A percentile compares a stretch with the other conserved stretches of the same genome.
Conservation (phyloP, 2,329 filamentous ascomycete species). For the Sarocladium brachiariae region DNA sequence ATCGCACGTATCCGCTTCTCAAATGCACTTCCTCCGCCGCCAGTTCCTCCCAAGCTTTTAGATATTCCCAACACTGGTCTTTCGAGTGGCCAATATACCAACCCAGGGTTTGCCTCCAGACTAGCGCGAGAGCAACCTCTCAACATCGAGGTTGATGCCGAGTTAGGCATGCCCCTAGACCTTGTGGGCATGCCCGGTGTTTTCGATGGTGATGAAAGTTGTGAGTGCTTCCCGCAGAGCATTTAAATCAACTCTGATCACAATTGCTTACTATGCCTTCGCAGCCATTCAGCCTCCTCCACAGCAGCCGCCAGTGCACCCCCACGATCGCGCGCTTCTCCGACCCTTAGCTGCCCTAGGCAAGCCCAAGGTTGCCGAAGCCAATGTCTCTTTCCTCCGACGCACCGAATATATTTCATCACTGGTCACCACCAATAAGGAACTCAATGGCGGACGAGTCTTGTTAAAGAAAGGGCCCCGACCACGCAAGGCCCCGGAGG, state of each 20-base stretch:
- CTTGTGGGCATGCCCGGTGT: slow-evolving; percentile 90
- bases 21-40: slow-evolving; percentile 90
- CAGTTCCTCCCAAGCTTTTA: slow-evolving; percentile 91
- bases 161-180: slow-evolving; percentile 95
- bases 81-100: slow-evolving; percentile 80
- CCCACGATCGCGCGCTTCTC: slow-evolving; percentile 77
- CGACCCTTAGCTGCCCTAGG: slow-evolving; percentile 77
- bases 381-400: slow-evolving; percentile 86
- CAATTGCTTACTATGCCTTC: slow-evolving; percentile 9
- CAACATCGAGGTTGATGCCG: slow-evolving; percentile 95
- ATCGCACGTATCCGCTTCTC: slow-evolving; percentile 93
- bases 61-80: slow-evolving; percentile 94
- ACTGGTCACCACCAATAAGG: slow-evolving; percentile 41
- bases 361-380: slow-evolving; percentile 69
- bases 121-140: slow-evolving; percentile 86
- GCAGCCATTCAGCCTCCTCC: slow-evolving; percentile 76
- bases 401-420: slow-evolving; percentile 91
- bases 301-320: slow-evolving; percentile 64
- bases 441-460: slow-evolving; percentile 31
- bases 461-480: slow-evolving; percentile 23
- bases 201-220: slow-evolving; percentile 90
- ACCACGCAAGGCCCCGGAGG: slow-evolving; percentile 46
- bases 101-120: slow-evolving; percentile 80
- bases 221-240: slow-evolving; percentile 43
- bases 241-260: not conserved